phyloP scores from a whole-genome alignment of 2,329 filamentous ascomycete species.

The Cladobotryum mycophilum region DNA sequence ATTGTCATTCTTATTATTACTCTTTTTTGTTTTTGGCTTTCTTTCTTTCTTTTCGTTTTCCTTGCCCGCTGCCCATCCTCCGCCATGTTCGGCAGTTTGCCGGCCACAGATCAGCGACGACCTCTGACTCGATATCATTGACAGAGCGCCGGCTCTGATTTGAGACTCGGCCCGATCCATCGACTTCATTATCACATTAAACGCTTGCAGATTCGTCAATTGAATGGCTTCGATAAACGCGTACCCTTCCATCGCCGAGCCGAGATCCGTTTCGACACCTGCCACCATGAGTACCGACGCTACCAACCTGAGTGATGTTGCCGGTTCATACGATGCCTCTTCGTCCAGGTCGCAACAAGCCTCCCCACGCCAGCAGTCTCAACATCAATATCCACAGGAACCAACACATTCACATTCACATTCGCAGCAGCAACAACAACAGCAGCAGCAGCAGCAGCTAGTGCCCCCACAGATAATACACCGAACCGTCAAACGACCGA shows the following conservation, averaged over 20 bases:
- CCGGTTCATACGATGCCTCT: conserved; percentile 8
- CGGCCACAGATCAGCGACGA: conserved; percentile 8
- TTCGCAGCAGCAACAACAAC: too few species aligned
- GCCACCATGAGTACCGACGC: conserved; percentile 11
- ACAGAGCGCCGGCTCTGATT: background rate
- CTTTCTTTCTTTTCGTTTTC: background rate
- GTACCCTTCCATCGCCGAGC: conserved; percentile 7
- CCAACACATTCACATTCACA: conserved; percentile 18
- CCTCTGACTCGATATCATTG: background rate
- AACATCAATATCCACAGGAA: conserved; percentile 16
- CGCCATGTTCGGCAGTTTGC: conserved; percentile 7
- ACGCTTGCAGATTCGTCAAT: background rate
- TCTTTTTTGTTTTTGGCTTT: background rate
- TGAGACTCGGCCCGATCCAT: background rate
- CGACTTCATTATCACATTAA: background rate
- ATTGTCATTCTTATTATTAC: background rate
- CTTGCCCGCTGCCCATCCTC: background rate
- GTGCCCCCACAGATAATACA: conserved; percentile 6
- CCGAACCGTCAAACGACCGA: conserved; percentile 46
- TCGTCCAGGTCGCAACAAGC: conserved; percentile 8
- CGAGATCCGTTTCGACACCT: background rate
- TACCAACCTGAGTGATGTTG: conserved; percentile 10
- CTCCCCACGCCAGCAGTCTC: conserved; percentile 21
- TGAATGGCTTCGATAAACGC: conserved; percentile 8
- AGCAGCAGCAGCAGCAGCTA: conserved; percentile 23